phyloP scores from a whole-genome alignment of 768 basidiomycete genomes.

The Favolaschia claudopus region DNA sequence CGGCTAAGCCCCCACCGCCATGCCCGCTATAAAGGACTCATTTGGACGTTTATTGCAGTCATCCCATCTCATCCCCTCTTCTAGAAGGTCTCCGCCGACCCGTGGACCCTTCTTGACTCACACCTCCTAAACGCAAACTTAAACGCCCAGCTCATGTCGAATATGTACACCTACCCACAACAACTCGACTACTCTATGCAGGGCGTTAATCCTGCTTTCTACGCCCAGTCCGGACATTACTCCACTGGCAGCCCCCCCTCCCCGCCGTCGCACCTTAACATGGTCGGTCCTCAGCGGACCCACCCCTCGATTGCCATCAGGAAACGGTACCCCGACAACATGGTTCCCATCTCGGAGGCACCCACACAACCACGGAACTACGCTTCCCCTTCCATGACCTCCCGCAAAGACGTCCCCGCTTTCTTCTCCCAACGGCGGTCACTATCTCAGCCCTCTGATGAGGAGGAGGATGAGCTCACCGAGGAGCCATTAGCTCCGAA shows the following conservation, averaged over 20 bases:
- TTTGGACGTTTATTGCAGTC: conserved; percentile 18
- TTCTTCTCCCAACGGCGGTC: conserved; percentile 62
- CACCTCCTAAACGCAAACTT: conserved; percentile 21
- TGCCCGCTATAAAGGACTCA: conserved; percentile 13
- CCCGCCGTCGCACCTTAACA: conserved; percentile 16
- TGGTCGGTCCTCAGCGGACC: conserved; percentile 20
- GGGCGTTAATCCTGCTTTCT: conserved; percentile 16
- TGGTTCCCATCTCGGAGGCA: conserved; percentile 50
- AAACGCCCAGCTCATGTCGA: conserved; percentile 18
- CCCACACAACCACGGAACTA: conserved; percentile 72
- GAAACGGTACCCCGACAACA: conserved; percentile 21
- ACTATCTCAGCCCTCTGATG: conserved; percentile 46
- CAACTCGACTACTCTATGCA: conserved; percentile 26
- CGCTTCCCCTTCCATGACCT: conserved; percentile 61
- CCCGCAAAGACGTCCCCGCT: conserved; percentile 66
- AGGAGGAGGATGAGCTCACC: conserved; percentile 50
- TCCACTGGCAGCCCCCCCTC: conserved; percentile 16
- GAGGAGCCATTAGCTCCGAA: conserved; percentile 35
- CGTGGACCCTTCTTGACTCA: conserved; percentile 14
- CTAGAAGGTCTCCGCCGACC: conserved; percentile 4
- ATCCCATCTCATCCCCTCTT: conserved; percentile 20
- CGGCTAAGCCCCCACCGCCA: not conserved
- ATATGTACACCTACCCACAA: conserved; percentile 19
- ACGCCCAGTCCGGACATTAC: conserved; percentile 15
- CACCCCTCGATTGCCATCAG: conserved; percentile 22